Evolutionary conservation across 805 yeast species (phyloP).

Genomic region (Pichia cephalocereana): DNA sequence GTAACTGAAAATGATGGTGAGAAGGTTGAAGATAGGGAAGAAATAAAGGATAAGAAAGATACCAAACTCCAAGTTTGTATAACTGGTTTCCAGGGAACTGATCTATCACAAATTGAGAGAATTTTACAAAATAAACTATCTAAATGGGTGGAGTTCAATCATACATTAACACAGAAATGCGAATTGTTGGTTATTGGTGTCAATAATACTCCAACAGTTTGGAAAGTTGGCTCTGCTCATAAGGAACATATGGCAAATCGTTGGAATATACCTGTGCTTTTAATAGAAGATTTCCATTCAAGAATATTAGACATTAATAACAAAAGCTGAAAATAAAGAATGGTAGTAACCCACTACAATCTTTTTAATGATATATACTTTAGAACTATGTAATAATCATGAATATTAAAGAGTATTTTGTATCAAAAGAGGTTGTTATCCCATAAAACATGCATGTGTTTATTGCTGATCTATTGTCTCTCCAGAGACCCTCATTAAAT

Average conservation of each 20-base stretch:
- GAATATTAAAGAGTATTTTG: too few relatives aligned
- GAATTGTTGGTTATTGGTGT: constrained; percentile 42
- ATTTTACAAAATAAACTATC: constrained; percentile 47
- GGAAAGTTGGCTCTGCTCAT: constrained; percentile 2
- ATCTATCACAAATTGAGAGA: constrained; percentile 28
- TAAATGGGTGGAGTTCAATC: constrained; percentile 36
- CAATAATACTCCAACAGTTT: not conserved
- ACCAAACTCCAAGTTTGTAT: constrained; percentile 14
- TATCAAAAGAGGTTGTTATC: too few relatives aligned
- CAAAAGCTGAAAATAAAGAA: too few relatives aligned
- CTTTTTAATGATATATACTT: too few relatives aligned
- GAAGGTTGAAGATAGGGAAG: too few relatives aligned
- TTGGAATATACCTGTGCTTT: constrained; percentile 14
- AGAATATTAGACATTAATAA: not conserved
- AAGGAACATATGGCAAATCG: constrained; percentile 18
- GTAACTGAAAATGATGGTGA: too few relatives aligned
- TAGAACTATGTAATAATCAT: too few relatives aligned
- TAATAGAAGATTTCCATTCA: not conserved
- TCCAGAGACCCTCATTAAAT: too few relatives aligned
- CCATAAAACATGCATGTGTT: too few relatives aligned
- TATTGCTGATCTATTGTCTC: too few relatives aligned
- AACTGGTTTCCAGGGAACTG: constrained; percentile 25
- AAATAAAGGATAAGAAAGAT: not conserved
- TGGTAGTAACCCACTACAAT: too few relatives aligned
- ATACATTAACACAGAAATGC: constrained; percentile 39